A percentile compares a stretch with the other conserved stretches of the same genome.
phyloP scores from a whole-genome alignment of 495 filamentous ascomycete species.

The Penicillium simplicissimum region DNA sequence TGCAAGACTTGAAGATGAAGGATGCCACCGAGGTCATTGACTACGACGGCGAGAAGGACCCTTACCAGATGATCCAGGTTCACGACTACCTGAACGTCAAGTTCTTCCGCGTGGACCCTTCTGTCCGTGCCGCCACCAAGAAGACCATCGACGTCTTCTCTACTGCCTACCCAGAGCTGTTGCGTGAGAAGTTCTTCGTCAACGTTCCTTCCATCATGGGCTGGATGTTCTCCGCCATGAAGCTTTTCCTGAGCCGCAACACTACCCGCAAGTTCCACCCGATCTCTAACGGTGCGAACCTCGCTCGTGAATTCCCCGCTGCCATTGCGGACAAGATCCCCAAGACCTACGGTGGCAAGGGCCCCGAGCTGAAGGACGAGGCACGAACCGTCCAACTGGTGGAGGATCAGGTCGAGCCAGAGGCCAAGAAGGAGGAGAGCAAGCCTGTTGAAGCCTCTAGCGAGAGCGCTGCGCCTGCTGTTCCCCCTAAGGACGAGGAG shows the following conservation, averaged over 20 bases:
- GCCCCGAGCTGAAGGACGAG: conserved; percentile 36
- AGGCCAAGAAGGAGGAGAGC: conserved; percentile 27
- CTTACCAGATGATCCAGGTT: conserved; percentile 84
- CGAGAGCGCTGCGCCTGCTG: conserved; percentile 11
- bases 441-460: conserved; percentile 16
- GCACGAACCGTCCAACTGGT: conserved; percentile 33
- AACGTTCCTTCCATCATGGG: conserved; percentile 87
- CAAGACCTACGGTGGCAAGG: conserved; percentile 70
- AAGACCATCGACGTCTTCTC: conserved; percentile 77
- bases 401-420: conserved; percentile 16
- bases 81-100: conserved; percentile 86
- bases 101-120: conserved; percentile 72
- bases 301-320: conserved; percentile 63
- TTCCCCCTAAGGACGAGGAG: conserved; percentile 15
- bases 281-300: conserved; percentile 70
- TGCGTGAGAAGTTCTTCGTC: conserved; percentile 89
- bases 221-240: conserved; percentile 79
- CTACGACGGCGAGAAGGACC: conserved; percentile 65
- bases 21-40: conserved; percentile 70
- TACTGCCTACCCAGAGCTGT: conserved; percentile 80
- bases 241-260: conserved; percentile 73
- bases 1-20: conserved; percentile 66
- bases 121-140: conserved; percentile 68
- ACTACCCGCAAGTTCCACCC: conserved; percentile 85
- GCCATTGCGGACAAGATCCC: conserved; percentile 61